These are phyloP conservation scores for Chimonanthus salicifolius DNA, from an alignment of 164 flowering plant species.

Conservation along the genomic window DNA sequence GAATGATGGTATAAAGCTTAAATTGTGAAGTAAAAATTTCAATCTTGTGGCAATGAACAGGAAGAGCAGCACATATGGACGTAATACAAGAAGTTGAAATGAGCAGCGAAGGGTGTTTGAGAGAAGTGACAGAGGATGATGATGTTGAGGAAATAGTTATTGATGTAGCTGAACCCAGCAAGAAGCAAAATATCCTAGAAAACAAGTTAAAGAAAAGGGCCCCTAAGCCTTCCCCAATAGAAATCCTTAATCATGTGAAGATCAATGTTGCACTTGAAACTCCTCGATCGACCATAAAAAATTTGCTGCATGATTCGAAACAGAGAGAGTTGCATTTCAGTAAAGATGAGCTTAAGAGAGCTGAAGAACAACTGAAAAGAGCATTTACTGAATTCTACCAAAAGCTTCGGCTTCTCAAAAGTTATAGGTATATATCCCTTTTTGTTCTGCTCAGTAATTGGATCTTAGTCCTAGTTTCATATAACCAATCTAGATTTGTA, in stretches of 20 bases:
- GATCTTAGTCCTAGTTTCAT: background rate
- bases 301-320: slow-evolving; percentile 26
- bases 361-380: slow-evolving; percentile 37
- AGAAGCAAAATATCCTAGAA: background rate
- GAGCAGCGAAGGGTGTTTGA: slow-evolving; percentile 6
- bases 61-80: slow-evolving; percentile 15
- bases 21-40: too few species aligned
- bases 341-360: slow-evolving; percentile 45
- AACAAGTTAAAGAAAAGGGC: background rate
- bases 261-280: slow-evolving; percentile 49
- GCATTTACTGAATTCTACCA: slow-evolving; percentile 15
- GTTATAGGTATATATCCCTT: slow-evolving; percentile 42
- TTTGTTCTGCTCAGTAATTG: too few species aligned
- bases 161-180: background rate
- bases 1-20: too few species aligned
- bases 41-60: slow-evolving; percentile 1
- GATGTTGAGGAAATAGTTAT: background rate
- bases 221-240: slow-evolving; percentile 37
- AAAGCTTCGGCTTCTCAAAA: slow-evolving; percentile 25
- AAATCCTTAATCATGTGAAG: slow-evolving; percentile 48
- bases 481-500: background rate
- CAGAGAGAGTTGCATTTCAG: slow-evolving; percentile 28
- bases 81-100: too few species aligned
- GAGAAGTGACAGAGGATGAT: slow-evolving; percentile 10
- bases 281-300: slow-evolving; percentile 49